Percentiles rank a stretch among this genome's conserved stretches.
These are phyloP conservation scores for Gentiana dahurica DNA, from an alignment of 257 asterid genomes.

Conservation along the genomic window DNA sequence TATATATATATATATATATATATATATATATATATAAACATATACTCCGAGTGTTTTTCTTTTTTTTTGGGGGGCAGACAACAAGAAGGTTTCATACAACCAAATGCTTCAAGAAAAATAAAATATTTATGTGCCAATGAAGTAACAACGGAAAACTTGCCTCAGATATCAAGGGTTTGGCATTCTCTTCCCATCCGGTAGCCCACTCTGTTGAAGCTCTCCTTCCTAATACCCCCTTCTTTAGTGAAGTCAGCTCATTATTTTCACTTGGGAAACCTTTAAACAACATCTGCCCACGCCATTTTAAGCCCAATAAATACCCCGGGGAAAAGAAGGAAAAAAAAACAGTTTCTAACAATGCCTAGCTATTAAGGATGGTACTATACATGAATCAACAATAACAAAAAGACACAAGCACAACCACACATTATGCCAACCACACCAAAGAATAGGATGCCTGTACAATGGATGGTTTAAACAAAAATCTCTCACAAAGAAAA, in stretches of 20 bases:
- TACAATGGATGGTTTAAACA: too few species aligned
- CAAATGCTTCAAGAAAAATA: too few species aligned
- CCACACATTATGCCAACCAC: too few species aligned
- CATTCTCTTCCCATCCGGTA: conserved; percentile 76
- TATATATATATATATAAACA: too few species aligned
- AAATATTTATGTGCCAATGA: too few species aligned
- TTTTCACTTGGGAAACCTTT: conserved; percentile 76
- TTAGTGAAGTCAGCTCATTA: conserved; percentile 48
- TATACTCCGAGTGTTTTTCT: too few species aligned
- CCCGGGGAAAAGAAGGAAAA: not conserved
- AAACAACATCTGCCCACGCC: conserved; percentile 50
- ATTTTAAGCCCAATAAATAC: not conserved
- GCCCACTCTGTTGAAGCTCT: conserved; percentile 69
- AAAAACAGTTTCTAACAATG: not conserved
- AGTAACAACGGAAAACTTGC: conserved; percentile 19
- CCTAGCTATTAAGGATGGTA: not conserved
- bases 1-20: too few species aligned
- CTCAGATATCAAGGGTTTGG: conserved; percentile 64
- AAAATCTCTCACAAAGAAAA: too few species aligned
- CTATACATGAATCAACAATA: not conserved
- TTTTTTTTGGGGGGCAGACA: too few species aligned
- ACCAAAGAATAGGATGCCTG: too few species aligned
- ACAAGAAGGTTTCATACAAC: too few species aligned
- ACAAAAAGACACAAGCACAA: too few species aligned
- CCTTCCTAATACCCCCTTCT: conserved; percentile 51